A percentile compares a stretch with the other conserved stretches of the same genome.
These are phyloP conservation scores for Cryptosporidium viatorum DNA, from an alignment of 169 alveolate species.

Conservation along the genomic window DNA sequence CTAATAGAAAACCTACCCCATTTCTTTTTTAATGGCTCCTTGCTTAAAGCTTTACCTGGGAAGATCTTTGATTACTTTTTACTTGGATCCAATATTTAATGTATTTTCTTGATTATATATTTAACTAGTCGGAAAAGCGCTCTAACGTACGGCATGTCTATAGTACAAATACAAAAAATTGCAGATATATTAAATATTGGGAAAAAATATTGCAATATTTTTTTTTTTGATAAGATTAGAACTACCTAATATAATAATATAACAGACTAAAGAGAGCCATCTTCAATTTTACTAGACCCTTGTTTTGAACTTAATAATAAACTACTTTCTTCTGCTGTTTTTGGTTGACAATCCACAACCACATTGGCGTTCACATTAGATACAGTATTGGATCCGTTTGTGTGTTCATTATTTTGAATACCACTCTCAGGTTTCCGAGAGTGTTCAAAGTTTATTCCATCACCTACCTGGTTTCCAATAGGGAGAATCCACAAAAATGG, in stretches of 20 bases:
- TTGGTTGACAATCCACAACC: constrained; percentile 48
- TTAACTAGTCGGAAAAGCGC: constrained; percentile 25
- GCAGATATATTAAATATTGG: background rate
- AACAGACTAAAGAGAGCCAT: background rate
- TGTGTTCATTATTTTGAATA: background rate
- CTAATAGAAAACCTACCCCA: constrained; percentile 15
- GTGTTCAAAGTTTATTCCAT: constrained; percentile 77
- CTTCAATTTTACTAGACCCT: background rate
- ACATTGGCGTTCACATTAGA: background rate
- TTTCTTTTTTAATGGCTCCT: background rate
- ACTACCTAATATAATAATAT: background rate
- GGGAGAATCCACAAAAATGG: constrained; percentile 82
- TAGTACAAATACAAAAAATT: background rate
- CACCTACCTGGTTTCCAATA: constrained; percentile 78
- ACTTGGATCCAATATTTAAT: constrained; percentile 3
- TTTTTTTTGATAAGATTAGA: background rate
- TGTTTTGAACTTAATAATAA: constrained; percentile 30
- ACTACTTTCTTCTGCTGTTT: constrained; percentile 29
- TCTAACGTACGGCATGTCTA: constrained; percentile 19
- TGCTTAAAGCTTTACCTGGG: background rate
- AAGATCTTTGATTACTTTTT: background rate
- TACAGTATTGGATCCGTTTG: background rate
- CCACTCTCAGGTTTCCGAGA: background rate
- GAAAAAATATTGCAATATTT: background rate
- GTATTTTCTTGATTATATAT: background rate